These are phyloP conservation scores for Corymbia maculata DNA, from an alignment of 345 rosid genomes.

Conservation along the genomic window DNA sequence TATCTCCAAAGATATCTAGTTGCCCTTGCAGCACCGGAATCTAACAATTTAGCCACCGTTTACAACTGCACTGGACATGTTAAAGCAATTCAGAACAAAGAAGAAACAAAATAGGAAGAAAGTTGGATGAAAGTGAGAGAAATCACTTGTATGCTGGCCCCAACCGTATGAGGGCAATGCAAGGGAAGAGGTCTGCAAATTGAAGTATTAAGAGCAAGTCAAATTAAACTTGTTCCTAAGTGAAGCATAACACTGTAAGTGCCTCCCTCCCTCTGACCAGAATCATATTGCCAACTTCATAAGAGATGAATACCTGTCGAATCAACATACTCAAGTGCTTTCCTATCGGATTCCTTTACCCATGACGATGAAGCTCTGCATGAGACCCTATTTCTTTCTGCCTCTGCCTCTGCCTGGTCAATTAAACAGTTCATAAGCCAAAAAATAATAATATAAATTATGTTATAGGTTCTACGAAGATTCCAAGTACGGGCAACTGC, in stretches of 20 bases:
- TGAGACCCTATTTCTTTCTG: conserved; percentile 67
- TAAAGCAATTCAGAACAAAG: not conserved
- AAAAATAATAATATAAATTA: not conserved
- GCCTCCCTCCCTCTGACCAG: not conserved
- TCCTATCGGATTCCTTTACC: conserved; percentile 94
- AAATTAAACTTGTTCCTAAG: not conserved
- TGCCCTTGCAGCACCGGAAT: conserved; percentile 93
- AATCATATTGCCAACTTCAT: not conserved
- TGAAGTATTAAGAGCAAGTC: not conserved
- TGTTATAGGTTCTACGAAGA: not conserved
- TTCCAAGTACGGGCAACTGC: not conserved
- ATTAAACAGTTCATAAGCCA: not conserved
- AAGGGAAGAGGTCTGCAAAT: conserved; percentile 81
- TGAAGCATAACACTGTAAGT: not conserved
- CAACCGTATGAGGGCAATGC: conserved; percentile 76
- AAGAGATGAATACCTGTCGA: not conserved
- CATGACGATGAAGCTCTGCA: conserved; percentile 67
- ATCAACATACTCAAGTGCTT: conserved; percentile 73
- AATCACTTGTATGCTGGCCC: conserved; percentile 68
- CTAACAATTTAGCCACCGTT: conserved; percentile 80
- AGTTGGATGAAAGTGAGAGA: not conserved
- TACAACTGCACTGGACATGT: conserved; percentile 52
- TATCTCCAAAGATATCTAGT: conserved; percentile 94
- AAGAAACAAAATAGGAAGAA: not conserved
- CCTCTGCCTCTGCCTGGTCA: conserved; percentile 78